A percentile compares a stretch with the other conserved stretches of the same genome.
These are phyloP conservation scores for Arctium minus DNA, from an alignment of 129 eudicot genomes.

Conservation along the genomic window DNA sequence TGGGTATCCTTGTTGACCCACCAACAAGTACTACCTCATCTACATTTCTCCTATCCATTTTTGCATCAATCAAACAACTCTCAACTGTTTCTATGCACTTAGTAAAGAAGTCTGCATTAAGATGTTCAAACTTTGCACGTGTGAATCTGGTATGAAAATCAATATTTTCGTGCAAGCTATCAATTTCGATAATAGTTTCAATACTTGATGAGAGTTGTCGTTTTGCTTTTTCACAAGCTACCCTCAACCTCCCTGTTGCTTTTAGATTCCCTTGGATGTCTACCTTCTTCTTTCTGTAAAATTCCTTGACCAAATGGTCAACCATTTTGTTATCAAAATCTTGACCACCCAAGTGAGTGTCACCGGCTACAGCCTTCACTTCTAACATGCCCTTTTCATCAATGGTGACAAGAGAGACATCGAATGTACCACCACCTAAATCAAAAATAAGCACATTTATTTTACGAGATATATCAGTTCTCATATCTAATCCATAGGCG, in stretches of 20 bases:
- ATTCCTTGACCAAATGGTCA: slow-evolving; percentile 31
- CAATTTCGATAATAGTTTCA: neutral
- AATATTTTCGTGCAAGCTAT: neutral
- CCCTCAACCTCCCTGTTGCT: slow-evolving; percentile 40
- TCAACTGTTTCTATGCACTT: slow-evolving; percentile 2
- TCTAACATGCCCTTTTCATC: slow-evolving; percentile 22
- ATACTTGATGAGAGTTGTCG: slow-evolving; percentile 26
- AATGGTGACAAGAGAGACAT: slow-evolving; percentile 12
- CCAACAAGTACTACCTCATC: slow-evolving; percentile 20
- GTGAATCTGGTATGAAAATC: neutral
- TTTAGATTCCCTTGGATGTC: slow-evolving; percentile 32
- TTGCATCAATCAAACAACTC: neutral
- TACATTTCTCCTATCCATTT: neutral
- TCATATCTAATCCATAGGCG: slow-evolving; percentile 19
- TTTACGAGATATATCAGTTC: neutral
- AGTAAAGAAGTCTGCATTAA: neutral
- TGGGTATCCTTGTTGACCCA: slow-evolving; percentile 6
- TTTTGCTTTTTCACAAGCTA: slow-evolving; percentile 43
- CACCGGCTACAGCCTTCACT: slow-evolving; percentile 34
- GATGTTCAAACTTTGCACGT: slow-evolving; percentile 4
- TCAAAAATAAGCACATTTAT: slow-evolving; percentile 27
- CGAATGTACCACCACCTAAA: slow-evolving; percentile 23
- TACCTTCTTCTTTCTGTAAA: slow-evolving; percentile 29
- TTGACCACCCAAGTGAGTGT: slow-evolving; percentile 41
- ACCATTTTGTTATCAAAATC: slow-evolving; percentile 42